Conservation (phyloP, 2,329 filamentous ascomycete genomes). For the Zopfia rhizophila region DNA sequence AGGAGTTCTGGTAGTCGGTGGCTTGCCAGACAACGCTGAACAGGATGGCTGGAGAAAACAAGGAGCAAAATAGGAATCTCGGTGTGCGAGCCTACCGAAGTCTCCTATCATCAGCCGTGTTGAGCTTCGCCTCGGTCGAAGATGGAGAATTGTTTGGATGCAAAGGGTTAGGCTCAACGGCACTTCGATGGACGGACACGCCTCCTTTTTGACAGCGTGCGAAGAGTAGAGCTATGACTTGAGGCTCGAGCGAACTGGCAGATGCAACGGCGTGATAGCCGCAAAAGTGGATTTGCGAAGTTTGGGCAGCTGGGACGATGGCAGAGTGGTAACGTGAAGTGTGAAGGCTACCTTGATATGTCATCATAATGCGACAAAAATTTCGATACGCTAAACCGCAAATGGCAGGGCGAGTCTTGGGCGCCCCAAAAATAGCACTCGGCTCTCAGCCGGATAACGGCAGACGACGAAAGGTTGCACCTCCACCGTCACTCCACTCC, state of each 20-base stretch:
- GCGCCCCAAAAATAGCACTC: conserved; percentile 19
- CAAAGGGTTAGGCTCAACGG: background rate
- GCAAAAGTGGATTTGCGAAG: conserved; percentile 27
- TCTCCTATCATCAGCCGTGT: conserved; percentile 28
- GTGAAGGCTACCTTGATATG: conserved; percentile 21
- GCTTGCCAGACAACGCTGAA: conserved; percentile 23
- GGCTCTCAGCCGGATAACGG: conserved; percentile 5
- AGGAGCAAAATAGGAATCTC: conserved; percentile 13
- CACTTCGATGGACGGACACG: conserved; percentile 23
- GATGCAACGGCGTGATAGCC: conserved; percentile 16
- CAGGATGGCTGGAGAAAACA: conserved; percentile 18
- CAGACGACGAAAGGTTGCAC: conserved; percentile 1
- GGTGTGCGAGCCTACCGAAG: conserved; percentile 18
- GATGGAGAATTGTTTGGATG: conserved; percentile 4
- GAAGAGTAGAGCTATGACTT: conserved; percentile 17
- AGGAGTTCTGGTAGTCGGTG: background rate
- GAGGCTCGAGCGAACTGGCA: conserved; percentile 9
- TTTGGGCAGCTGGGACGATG: conserved; percentile 25
- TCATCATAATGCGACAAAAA: conserved; percentile 4
- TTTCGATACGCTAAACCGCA: conserved; percentile 20
- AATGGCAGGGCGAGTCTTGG: conserved; percentile 20
- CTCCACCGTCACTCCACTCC: conserved; percentile 12
- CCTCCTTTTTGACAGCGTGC: conserved; percentile 11
- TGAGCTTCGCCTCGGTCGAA: conserved; percentile 12
- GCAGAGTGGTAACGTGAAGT: conserved; percentile 25